Evolutionary conservation across 768 basidiomycete species (phyloP).

Genomic region (Boletus rubroflammeus): DNA sequence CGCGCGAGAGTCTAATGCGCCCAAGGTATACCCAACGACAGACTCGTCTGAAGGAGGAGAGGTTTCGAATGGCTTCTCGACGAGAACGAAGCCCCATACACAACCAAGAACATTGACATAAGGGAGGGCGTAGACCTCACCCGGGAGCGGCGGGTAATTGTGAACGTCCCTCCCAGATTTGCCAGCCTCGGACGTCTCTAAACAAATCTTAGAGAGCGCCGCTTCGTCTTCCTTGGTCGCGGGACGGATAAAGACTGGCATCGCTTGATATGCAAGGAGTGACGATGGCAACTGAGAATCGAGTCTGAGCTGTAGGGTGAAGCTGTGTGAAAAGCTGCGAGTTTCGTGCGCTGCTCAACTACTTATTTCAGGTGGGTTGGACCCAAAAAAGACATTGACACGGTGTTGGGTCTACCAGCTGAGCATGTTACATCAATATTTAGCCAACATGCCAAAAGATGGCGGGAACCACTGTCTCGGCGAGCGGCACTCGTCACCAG

Average conservation of each 20-base stretch:
- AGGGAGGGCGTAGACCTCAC: constrained; percentile 71
- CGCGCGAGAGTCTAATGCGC: constrained; percentile 60
- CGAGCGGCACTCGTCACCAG: not conserved
- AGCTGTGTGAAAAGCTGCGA: not conserved
- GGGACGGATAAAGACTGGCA: constrained; percentile 50
- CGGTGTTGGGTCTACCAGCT: not conserved
- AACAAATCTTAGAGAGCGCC: constrained; percentile 66
- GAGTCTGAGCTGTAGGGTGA: not conserved
- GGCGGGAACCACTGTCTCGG: constrained; percentile 1
- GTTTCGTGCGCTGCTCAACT: constrained; percentile 1
- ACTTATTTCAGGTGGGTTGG: not conserved
- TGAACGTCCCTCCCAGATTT: constrained; percentile 60
- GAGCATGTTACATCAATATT: constrained; percentile 17
- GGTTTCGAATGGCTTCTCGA: constrained; percentile 36
- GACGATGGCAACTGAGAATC: not conserved
- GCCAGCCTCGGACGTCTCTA: constrained; percentile 72
- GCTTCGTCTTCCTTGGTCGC: constrained; percentile 51
- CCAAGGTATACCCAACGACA: constrained; percentile 71
- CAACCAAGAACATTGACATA: constrained; percentile 61
- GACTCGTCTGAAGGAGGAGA: constrained; percentile 30
- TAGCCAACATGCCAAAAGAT: constrained; percentile 10
- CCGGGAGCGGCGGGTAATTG: constrained; percentile 60
- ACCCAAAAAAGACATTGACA: not conserved
- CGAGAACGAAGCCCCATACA: constrained; percentile 74
- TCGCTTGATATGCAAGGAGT: constrained; percentile 6